phyloP scores from a whole-genome alignment of 169 alveolate genomes.

The Plasmodium falciparum region DNA sequence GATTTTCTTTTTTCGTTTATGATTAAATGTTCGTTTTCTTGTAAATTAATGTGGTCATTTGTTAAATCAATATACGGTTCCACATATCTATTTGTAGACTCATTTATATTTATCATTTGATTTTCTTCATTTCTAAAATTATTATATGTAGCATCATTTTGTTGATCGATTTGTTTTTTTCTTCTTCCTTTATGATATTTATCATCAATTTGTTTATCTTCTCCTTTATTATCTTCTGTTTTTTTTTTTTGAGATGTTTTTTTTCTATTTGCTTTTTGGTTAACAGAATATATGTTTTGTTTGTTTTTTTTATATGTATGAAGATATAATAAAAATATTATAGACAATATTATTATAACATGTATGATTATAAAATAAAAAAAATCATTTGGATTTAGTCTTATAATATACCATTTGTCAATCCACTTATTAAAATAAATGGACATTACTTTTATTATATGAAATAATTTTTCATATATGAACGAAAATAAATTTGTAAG shows the following conservation, averaged over 20 bases:
- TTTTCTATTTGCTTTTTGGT: not conserved
- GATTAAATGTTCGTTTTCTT: constrained; percentile 18
- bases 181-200: constrained; percentile 2
- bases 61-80: constrained; percentile 13
- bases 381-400: not conserved
- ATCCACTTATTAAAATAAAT: not conserved
- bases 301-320: constrained; percentile 6
- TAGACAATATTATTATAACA: constrained; percentile 6
- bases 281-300: not conserved
- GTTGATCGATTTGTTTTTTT: constrained; percentile 3
- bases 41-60: constrained; percentile 1
- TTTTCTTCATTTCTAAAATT: no score
- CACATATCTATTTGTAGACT: not conserved
- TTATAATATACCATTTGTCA: not conserved
- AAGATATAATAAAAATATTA: constrained; percentile 22
- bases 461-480: constrained; percentile 18
- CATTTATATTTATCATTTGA: no score
- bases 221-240: not conserved
- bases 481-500: constrained; percentile 8
- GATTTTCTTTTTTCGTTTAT: not conserved
- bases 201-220: not conserved
- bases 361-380: constrained; percentile 4
- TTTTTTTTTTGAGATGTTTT: constrained; percentile 1
- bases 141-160: not conserved
- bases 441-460: not conserved